Evolutionary conservation across 1,284 basidiomycete species (phyloP), one percentile per base, ranked within the genome.

Genomic region (Ustilago hordei): DNA sequence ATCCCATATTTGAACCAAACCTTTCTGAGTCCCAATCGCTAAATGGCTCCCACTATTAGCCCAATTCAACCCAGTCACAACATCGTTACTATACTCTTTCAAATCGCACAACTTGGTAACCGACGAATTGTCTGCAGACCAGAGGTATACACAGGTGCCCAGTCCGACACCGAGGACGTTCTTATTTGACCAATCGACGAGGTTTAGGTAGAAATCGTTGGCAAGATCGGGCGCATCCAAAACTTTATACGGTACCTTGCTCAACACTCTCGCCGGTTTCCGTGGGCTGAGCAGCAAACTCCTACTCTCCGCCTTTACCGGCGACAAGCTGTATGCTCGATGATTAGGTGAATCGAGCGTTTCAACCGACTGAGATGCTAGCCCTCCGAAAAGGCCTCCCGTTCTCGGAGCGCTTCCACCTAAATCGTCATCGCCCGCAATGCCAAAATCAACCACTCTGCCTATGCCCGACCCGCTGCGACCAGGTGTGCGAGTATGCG

Each of bases 151-250:
- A 73, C 94, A 95, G 0, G 91, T 89, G 4, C 93, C 94, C 4
- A 99, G 89, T 0, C 95, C 97, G 2, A 99, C 97, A 12, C 93
- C 95, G 0, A 99, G 90, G 0, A 98, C 91, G 84, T 99, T 98
- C 8, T 93, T 95, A 60, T 91, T 92, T 1, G 93, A 95, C 96
- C 97, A 99, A 76, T 98, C 96, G 17, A 99, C 95, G 17, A 99
- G 90, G 83, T 99, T 99, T 74, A 99, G 91, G 84, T 99, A 99
- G 87, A 98, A 99, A 86, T 99, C 97, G 86, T 99, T 96, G 23
- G 80, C 83, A 19, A 99, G 91, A 74, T 98, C 95, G 0, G 96
- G 97, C 1, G 97, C 97, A 85, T 99, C 96, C 28, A 99, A 90
- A 0, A 99, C 96, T 77, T 98, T 92, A 88, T 96, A 99, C 0